A percentile compares a stretch with the other conserved stretches of the same genome.
Evolutionary conservation across 1,284 basidiomycete species (phyloP).

Genomic region (Fomitopsis betulina): DNA sequence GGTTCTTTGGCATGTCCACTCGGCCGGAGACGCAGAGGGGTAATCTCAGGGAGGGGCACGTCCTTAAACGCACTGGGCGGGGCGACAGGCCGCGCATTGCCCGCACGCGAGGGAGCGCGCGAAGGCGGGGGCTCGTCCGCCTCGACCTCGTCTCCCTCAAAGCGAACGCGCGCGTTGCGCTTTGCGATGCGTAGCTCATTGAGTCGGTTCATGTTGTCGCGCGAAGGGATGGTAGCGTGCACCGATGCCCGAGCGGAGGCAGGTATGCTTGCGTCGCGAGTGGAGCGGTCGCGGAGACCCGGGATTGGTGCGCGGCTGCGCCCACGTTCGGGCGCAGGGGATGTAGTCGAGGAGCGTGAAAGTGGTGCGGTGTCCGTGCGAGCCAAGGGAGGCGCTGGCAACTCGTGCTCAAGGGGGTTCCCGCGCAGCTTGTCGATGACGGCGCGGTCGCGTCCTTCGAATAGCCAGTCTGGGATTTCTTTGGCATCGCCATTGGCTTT

Average conservation of each 20-base stretch:
- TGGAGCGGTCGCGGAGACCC: conserved; percentile 8
- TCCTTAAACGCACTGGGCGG: not conserved
- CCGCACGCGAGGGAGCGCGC: not conserved
- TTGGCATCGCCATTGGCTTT: conserved; percentile 47
- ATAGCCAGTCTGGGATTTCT: conserved; percentile 68
- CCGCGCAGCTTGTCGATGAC: conserved; percentile 7
- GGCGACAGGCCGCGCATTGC: not conserved
- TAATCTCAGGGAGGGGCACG: not conserved
- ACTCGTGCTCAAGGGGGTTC: not conserved
- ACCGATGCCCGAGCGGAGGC: not conserved
- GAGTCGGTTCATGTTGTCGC: conserved; percentile 43
- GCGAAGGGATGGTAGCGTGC: conserved; percentile 17
- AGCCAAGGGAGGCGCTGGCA: not conserved
- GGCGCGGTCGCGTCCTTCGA: conserved; percentile 50
- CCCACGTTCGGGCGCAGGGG: conserved; percentile 7
- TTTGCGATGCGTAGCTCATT: conserved; percentile 52
- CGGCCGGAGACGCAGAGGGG: not conserved
- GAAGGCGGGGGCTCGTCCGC: not conserved
- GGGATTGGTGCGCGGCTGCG: not conserved
- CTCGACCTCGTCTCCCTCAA: conserved; percentile 8
- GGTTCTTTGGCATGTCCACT: not conserved
- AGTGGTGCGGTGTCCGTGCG: not conserved
- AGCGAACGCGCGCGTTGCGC: conserved; percentile 31
- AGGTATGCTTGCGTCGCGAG: conserved; percentile 2
- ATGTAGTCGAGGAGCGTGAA: not conserved